Base-by-base conservation (phyloP, 1,284 basidiomycete species). In the Leccinum pachyderme region DNA sequence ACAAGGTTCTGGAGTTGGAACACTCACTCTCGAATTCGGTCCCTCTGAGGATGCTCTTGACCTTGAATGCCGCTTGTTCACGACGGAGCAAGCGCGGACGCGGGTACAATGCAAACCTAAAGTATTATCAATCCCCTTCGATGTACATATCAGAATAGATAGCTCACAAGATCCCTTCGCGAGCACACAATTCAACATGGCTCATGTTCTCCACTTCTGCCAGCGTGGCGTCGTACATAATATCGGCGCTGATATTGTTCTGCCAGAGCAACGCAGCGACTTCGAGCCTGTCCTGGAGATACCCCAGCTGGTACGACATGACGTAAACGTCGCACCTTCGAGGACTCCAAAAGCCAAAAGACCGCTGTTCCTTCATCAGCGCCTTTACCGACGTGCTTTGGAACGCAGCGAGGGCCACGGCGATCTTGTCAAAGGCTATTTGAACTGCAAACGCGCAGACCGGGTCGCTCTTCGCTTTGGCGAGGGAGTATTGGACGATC, bases 311-410 rank as follows among this genome's bases (percentile, higher is more conserved):
- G 61, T 89, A 91, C 0, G 89, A 89, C 15, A 92, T 84, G 13
- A 95, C 77, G 60, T 92, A 93, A 13, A 92, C 90, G 60, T 92
- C 92, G 61, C 91, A 94, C 39, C 91, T 79, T 12, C 91, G 81
- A 18, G 92, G 90, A 68, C 89, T 91, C 87, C 89, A 94, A 60
- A 84, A 89, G 0, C 92, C 92, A 59, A 93, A 93, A 0, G 90
- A 91, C 15, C 85, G 82, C 58, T 87, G 81, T 65, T 93, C 89
- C 65, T 89, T 91, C 51, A 90, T 74, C 8, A 90, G 75, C 1
- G 79, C 79, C 64, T 85, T 83, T 27, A 90, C 80, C 2, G 87
- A 85, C 0, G 83, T 78, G 50, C 83, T 85, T 65, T 91, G 87
- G 65, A 85, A 88, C 2, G 84, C 77, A 0, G 88, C 88, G 0